Base-by-base conservation (phyloP, 2,329 filamentous ascomycete genomes). In the Thielaviopsis cerberus region DNA sequence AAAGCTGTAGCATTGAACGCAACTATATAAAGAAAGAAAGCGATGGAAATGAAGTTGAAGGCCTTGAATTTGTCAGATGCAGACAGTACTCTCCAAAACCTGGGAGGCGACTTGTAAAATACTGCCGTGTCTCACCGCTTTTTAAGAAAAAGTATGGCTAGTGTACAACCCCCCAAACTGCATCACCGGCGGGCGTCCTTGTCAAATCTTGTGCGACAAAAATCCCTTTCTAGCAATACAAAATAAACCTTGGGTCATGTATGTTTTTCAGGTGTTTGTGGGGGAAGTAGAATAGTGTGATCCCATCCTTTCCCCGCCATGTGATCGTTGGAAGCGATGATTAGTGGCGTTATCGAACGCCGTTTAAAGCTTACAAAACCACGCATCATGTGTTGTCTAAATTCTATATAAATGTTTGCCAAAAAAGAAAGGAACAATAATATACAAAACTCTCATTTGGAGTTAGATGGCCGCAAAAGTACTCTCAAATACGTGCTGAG, bases 91-190 rank as follows among this genome's bases (percentile, higher is more conserved):
- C 5, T 11, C 5, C 27, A 30, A 30, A 5, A 30, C 11, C n/a
- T 20, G 41, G 41, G 41, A 51, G 25, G 45, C 27, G 7, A 26
- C 20, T 51, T 51, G 30, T 20, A 20, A 51, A 15, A 53, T 61
- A 58, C 52, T 58, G 59, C 59, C 59, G 26, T n/a, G 50, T 48
- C 34, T 56, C 56, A 61, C 59, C 59, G 56, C 59, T 41, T 55
- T n/a, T n/a, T n/a, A n/a, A n/a, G n/a, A n/a, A 17, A 37, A n/a
- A 15, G n/a, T 54, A 34, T 25, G n/a, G 1, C 11, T 48, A 24
- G 30, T n/a, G 17, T n/a, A 5, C 23, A 24, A 25, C 23, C 13
- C 17, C 17, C 13, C n/a, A n/a, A n/a, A 45, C 26, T 54, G 53
- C 53, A 54, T 54, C 53, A 54, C 45, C 20, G 34, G 7, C 17